phyloP scores from a whole-genome alignment of 768 basidiomycete genomes.

The Crucibulum laeve region DNA sequence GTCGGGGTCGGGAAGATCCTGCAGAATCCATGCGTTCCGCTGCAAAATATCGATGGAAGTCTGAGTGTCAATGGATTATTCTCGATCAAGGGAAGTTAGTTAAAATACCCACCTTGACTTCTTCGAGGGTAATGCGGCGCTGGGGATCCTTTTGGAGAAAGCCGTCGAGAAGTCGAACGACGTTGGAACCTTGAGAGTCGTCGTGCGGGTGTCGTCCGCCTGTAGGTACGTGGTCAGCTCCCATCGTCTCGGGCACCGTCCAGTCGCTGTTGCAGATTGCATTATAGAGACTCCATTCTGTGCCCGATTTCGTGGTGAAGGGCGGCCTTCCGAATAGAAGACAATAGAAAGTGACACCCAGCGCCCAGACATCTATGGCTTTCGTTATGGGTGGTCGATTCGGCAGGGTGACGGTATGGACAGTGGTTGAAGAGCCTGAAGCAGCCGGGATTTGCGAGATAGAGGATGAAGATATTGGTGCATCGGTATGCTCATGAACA shows the following conservation, averaged over 20 bases:
- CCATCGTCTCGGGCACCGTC: constrained; percentile 64
- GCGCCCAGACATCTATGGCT: constrained; percentile 96
- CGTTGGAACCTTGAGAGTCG: constrained; percentile 51
- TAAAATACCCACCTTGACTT: constrained; percentile 63
- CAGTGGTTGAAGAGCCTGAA: constrained; percentile 22
- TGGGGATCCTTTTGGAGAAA: constrained; percentile 79
- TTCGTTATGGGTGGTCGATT: constrained; percentile 68
- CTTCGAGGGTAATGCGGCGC: constrained; percentile 70
- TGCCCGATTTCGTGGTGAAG: constrained; percentile 38
- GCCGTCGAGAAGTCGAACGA: constrained; percentile 67
- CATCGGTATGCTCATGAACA: constrained; percentile 58
- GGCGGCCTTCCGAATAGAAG: constrained; percentile 86
- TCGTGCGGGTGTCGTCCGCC: constrained; percentile 52
- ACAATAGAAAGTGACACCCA: constrained; percentile 94
- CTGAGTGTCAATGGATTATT: background rate
- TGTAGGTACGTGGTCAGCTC: constrained; percentile 59
- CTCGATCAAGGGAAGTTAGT: constrained; percentile 5
- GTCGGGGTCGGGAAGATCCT: constrained; percentile 60
- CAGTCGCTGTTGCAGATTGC: constrained; percentile 79
- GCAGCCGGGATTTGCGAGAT: constrained; percentile 14
- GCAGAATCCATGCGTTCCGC: constrained; percentile 63
- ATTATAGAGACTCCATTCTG: constrained; percentile 74
- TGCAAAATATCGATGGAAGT: constrained; percentile 18
- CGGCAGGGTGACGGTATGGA: constrained; percentile 18
- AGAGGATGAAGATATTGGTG: constrained; percentile 23